Conservation (phyloP, 2,329 filamentous ascomycete genomes). For the Blastomyces gilchristii region DNA sequence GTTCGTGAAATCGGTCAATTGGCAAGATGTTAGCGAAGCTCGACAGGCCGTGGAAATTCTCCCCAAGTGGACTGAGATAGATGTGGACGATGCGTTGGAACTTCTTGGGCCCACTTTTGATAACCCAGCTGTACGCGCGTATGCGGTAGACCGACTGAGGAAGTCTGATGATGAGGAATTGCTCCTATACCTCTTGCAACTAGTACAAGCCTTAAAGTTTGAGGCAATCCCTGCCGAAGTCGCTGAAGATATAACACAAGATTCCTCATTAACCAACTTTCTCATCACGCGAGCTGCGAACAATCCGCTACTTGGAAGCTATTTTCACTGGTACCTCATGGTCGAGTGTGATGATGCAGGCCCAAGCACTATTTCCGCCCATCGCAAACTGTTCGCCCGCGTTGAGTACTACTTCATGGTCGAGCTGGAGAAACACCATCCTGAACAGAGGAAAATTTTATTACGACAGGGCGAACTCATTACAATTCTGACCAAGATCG, state of each 20-base stretch:
- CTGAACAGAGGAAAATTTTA: slow-evolving; percentile 63
- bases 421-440: slow-evolving; percentile 65
- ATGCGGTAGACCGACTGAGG: slow-evolving; percentile 81
- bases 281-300: slow-evolving; percentile 76
- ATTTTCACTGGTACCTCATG: slow-evolving; percentile 97
- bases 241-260: slow-evolving; percentile 52
- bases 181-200: slow-evolving; percentile 78
- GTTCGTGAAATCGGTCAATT: slow-evolving; percentile 95
- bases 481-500: slow-evolving; percentile 75
- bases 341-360: slow-evolving; percentile 86
- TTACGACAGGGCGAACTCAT: slow-evolving; percentile 83
- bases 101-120: slow-evolving; percentile 86
- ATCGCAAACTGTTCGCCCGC: slow-evolving; percentile 79
- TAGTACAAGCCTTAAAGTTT: slow-evolving; percentile 93
- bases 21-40: slow-evolving; percentile 74
- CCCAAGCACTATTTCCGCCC: slow-evolving; percentile 60
- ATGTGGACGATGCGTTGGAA: slow-evolving; percentile 92
- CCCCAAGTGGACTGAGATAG: slow-evolving; percentile 90
- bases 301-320: slow-evolving; percentile 86
- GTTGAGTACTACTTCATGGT: slow-evolving; percentile 95
- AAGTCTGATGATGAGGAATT: slow-evolving; percentile 91
- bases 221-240: slow-evolving; percentile 61
- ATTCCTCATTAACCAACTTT: slow-evolving; percentile 82
- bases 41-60: slow-evolving; percentile 84
- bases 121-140: slow-evolving; percentile 76